Evolutionary conservation across 2,329 filamentous ascomycete species (phyloP), one percentile per base, ranked within the genome.

Genomic region (Nothophoma quercina): DNA sequence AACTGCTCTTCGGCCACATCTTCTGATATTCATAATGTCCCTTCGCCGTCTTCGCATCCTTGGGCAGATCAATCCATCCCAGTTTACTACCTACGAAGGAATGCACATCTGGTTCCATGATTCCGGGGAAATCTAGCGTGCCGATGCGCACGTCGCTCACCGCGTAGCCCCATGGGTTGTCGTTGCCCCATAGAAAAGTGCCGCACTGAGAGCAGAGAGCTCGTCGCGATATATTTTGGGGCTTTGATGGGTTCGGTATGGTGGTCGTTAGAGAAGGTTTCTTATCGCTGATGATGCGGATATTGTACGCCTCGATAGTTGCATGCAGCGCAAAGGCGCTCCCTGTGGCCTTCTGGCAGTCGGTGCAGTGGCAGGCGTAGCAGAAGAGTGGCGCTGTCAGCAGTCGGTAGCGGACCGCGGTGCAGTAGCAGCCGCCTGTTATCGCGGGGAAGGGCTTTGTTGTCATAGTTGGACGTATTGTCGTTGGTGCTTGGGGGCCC

Each of bases 101-200:
- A 41, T 72, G 70, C 16, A 67, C 6, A 49, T 72, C 70, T 1
- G 70, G 70, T 41, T 67, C 64, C 63, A 73, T 67, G 9, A 70
- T 41, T 1, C 48, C 44, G 0, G 70, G 67, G 9, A 60, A 58
- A 48, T 72, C 70, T 15, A 72, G 36, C 1, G 64, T 66, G 9
- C 70, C 70, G 9, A 66, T 58, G 2, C 54, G 42, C 2, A 72
- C 30, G 33, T 66, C 56, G 6, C 38, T 45, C 0, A 64, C 48
- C 1, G 52, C 50, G 0, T 55, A 41, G 23, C 51, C 52, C 16
- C 48, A 38, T 2, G 7, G 16, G 3, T 55, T 51, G 2, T 53
- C 58, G 22, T 50, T 52, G 3, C 45, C 22, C 70, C 70, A 72
- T 1, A 72, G 42, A 2, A 58, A 40, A 0, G 59, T 59, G 2